These are phyloP conservation scores for Letharia lupina DNA, from an alignment of 495 filamentous ascomycete species.

Conservation along the genomic window DNA sequence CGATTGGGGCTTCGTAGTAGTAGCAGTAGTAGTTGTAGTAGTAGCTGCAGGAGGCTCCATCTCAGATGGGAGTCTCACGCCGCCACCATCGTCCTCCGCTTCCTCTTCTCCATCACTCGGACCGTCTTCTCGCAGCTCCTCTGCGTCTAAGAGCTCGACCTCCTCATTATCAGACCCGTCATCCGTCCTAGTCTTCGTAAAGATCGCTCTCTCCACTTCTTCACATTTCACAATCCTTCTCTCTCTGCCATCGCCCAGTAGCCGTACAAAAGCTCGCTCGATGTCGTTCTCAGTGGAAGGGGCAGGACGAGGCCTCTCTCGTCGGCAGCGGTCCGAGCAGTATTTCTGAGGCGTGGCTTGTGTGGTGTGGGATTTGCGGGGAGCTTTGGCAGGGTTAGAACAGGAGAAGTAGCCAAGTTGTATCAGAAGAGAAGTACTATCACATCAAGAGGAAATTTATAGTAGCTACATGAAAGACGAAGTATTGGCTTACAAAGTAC, in stretches of 20 bases:
- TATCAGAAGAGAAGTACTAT: too few relatives aligned
- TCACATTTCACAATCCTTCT: slow-evolving; percentile 12
- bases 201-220: slow-evolving; percentile 20
- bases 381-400: slow-evolving; percentile 6
- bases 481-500: slow-evolving; percentile 20
- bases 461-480: neutral
- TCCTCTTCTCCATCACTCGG: slow-evolving; percentile 31
- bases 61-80: slow-evolving; percentile 1
- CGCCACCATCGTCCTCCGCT: slow-evolving; percentile 12
- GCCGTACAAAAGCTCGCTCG: slow-evolving; percentile 16
- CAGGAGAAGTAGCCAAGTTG: neutral
- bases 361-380: slow-evolving; percentile 16
- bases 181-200: slow-evolving; percentile 19
- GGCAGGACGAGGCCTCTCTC: slow-evolving; percentile 18
- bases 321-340: slow-evolving; percentile 22
- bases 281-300: slow-evolving; percentile 17
- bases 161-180: slow-evolving; percentile 17
- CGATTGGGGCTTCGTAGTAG: slow-evolving; percentile 16
- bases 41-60: neutral
- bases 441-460: neutral
- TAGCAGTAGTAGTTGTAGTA: neutral
- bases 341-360: slow-evolving; percentile 24
- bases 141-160: slow-evolving; percentile 27
- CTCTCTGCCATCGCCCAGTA: slow-evolving; percentile 2
- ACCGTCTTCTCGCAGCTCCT: slow-evolving; percentile 10